Percentiles rank a stretch among this genome's conserved stretches.
These are phyloP conservation scores for Teratosphaeria pseudoeucalypti DNA, from an alignment of 2,329 filamentous ascomycete genomes.

Conservation along the genomic window DNA sequence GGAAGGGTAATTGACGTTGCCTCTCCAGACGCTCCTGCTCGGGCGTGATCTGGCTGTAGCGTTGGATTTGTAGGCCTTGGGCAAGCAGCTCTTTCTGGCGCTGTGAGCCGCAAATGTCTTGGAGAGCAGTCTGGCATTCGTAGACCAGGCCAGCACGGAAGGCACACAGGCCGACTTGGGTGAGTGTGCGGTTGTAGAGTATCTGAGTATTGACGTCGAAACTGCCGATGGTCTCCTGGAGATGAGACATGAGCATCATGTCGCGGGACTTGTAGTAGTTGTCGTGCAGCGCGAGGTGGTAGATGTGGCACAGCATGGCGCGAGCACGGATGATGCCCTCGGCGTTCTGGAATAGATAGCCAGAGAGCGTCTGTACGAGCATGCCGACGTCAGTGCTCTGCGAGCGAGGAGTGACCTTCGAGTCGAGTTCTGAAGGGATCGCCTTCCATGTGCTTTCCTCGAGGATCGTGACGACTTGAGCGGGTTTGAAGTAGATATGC, in stretches of 20 bases:
- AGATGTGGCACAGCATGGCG: conserved; percentile 97
- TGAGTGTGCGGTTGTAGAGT: conserved; percentile 93
- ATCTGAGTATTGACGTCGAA: conserved; percentile 98
- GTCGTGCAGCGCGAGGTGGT: conserved; percentile 94
- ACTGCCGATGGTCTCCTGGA: conserved; percentile 92
- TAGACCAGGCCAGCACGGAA: conserved; percentile 96
- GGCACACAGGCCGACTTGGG: conserved; percentile 94
- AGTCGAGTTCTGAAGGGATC: conserved; percentile 60
- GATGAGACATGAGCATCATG: conserved; percentile 99
- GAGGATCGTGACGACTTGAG: conserved; percentile 83
- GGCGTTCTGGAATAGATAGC: conserved; percentile 87
- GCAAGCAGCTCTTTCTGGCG: conserved; percentile 96
- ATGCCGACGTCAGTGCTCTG: conserved; percentile 57
- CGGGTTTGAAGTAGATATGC: conserved; percentile 98
- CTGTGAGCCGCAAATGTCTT: conserved; percentile 95
- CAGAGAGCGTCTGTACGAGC: conserved; percentile 80
- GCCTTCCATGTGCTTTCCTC: conserved; percentile 91
- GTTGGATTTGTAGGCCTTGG: conserved; percentile 96
- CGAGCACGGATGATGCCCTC: conserved; percentile 93
- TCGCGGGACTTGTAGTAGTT: conserved; percentile 96
- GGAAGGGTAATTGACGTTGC: conserved; percentile 95
- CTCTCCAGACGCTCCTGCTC: conserved; percentile 97
- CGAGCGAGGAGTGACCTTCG: conserved; percentile 65
- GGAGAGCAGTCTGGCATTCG: conserved; percentile 92
- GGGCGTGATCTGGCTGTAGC: conserved; percentile 89